Evolutionary conservation across 805 yeast species (phyloP).

Genomic region (Lipomyces oligophaga): DNA sequence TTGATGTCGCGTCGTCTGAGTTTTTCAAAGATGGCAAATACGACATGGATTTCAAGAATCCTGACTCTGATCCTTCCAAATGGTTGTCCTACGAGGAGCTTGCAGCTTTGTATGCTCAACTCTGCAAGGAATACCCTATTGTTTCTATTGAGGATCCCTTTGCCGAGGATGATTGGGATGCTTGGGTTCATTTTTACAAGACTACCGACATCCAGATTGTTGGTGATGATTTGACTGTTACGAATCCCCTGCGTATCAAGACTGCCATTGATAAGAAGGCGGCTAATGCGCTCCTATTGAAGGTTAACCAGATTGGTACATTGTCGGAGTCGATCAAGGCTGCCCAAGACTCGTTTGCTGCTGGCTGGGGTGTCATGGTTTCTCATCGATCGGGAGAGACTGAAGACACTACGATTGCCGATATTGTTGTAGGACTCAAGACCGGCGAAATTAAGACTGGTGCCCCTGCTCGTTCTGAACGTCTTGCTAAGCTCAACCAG

Average conservation of each 20-base stretch:
- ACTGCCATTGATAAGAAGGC: conserved; percentile 96
- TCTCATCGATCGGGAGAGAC: conserved; percentile 99
- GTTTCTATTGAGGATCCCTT: conserved; percentile 98
- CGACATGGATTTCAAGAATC: conserved; percentile 98
- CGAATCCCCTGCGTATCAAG: conserved; percentile 92
- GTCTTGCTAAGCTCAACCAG: conserved; percentile 98
- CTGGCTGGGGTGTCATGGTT: conserved; percentile 99
- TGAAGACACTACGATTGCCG: conserved; percentile 98
- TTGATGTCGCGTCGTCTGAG: conserved; percentile 97
- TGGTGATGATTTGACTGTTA: conserved; percentile 97
- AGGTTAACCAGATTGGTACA: conserved; percentile 99
- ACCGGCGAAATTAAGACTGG: conserved; percentile 99
- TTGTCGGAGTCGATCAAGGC: conserved; percentile 95
- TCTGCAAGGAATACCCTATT: conserved; percentile 90
- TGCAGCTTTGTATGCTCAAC: conserved; percentile 74
- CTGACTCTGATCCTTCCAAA: conserved; percentile 82
- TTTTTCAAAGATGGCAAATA: conserved; percentile 95
- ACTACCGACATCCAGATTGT: conserved; percentile 68
- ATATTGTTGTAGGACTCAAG: conserved; percentile 95
- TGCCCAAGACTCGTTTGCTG: conserved; percentile 89
- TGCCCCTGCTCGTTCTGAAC: conserved; percentile 99
- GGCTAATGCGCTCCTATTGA: conserved; percentile 89
- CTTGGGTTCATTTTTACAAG: conserved; percentile 84
- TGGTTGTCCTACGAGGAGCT: conserved; percentile 88
- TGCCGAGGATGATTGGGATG: conserved; percentile 99